Evolutionary conservation across 2,329 filamentous ascomycete species (phyloP), one percentile per base, ranked within the genome.

Genomic region (Macrophomina pseudophaseolina): DNA sequence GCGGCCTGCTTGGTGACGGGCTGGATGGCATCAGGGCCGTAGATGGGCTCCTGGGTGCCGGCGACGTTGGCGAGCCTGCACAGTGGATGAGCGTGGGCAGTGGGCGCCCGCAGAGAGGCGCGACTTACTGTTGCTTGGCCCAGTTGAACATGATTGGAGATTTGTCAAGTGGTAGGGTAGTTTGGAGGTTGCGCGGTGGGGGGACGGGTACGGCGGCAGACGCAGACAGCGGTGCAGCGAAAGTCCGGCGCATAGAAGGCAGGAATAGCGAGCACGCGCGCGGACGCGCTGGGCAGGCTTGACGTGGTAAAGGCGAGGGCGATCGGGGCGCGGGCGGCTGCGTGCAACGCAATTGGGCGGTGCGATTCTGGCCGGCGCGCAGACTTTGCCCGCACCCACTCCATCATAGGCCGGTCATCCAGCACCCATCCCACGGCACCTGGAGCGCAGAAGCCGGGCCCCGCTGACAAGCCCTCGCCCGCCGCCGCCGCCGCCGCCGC

Each of bases 41-140:
- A 97, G 81, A 96, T 91, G 76, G 94, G 94, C 85, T 97, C 94
- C 80, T 97, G 91, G 65, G 94, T 98, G 81, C 96, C 94, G 77
- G 94, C 93, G 78, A 97, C 93, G 80, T 94, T 86, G 76, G 86
- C 85, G 75, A 88, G 80, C 72, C 86, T 88, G 70, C 63, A 64
- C 30, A 32, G 67, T 64, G 23, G 23, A 3, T 23, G 66, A 60
- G 70, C 62, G 68, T 65, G 71, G 69, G 69, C 69, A 58, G 66
- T 38, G 68, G 70, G 68, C 67, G 71, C 69, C 62, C 63, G 56
- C 64, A 56, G 58, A 65, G 64, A 65, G 69, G 66, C 54, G 63
- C 9, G 11, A 83, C 91, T 81, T 85, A 95, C 93, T 91, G 89
- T 81, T 94, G 91, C 83, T 97, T 95, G 74, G 93, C 90, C 93